Evolutionary conservation across 1,284 basidiomycete species (phyloP).

Genomic region (Farysia itapuensis): DNA sequence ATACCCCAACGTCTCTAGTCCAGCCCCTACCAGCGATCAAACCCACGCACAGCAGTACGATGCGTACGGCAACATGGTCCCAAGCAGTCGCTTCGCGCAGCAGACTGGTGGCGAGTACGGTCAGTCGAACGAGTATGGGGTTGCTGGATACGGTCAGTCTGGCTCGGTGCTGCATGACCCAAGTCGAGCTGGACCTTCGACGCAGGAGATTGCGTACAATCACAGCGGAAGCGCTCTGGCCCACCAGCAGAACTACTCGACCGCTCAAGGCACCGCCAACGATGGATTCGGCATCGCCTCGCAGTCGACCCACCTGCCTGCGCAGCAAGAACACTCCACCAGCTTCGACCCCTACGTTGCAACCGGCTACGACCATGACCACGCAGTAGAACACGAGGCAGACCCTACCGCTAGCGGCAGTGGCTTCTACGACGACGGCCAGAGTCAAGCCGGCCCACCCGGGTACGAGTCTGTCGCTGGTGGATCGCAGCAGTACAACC

Average conservation of each 20-base stretch:
- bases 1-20: conserved; percentile 21
- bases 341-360: conserved; percentile 27
- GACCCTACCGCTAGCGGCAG: too few species aligned
- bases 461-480: conserved; percentile 13
- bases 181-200: too few species aligned
- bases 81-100: conserved; percentile 15
- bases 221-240: conserved; percentile 1
- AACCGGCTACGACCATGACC: conserved; percentile 20
- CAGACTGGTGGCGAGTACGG: conserved; percentile 35
- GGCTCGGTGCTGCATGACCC: too few species aligned
- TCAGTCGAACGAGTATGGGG: conserved; percentile 33
- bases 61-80: conserved; percentile 16
- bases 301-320: conserved; percentile 8
- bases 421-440: conserved; percentile 25
- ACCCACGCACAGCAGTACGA: conserved; percentile 22
- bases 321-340: conserved; percentile 5
- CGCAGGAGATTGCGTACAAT: conserved; percentile 20
- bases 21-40: conserved; percentile 17
- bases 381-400: background rate
- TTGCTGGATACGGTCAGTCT: conserved; percentile 32
- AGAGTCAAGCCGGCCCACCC: conserved; percentile 17
- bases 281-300: conserved; percentile 44
- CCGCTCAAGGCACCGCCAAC: conserved; percentile 32
- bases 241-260: too few species aligned
- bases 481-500: background rate